A percentile compares a stretch with the other conserved stretches of the same genome.
Conservation (phyloP, 176 grass and related monocot species). For the Avena insularis region DNA sequence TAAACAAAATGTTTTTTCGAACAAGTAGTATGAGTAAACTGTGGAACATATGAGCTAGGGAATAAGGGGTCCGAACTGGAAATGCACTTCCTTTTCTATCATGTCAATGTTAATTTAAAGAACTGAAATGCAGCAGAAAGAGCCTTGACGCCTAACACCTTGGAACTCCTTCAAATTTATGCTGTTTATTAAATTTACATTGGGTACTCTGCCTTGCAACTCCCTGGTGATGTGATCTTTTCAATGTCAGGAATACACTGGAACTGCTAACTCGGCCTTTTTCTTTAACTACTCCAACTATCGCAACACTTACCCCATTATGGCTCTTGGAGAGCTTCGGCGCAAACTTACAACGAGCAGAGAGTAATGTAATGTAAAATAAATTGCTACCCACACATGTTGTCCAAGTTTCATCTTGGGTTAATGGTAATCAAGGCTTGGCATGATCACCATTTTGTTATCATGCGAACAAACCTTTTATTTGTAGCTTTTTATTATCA, state of each 20-base stretch:
- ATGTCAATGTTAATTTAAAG: not conserved
- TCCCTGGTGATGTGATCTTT: not conserved
- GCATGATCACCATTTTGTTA: too few relatives aligned
- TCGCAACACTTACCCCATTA: conserved; percentile 39
- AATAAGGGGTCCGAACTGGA: not conserved
- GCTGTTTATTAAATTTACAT: too few relatives aligned
- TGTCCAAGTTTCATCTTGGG: too few relatives aligned
- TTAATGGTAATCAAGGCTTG: too few relatives aligned
- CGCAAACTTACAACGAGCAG: not conserved
- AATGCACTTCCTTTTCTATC: not conserved
- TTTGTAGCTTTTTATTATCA: too few relatives aligned
- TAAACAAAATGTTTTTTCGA: not conserved
- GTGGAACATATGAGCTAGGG: not conserved
- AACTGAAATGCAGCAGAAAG: too few relatives aligned
- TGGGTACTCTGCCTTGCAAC: not conserved
- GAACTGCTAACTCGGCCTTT: conserved; percentile 22
- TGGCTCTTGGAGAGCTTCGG: conserved; percentile 37
- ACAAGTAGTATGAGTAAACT: not conserved
- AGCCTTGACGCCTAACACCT: too few relatives aligned
- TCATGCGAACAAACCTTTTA: too few relatives aligned
- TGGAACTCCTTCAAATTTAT: too few relatives aligned
- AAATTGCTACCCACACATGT: too few relatives aligned
- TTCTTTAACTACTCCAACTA: conserved; percentile 48
- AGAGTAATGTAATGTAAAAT: too few relatives aligned
- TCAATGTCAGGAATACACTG: not conserved